Evolutionary conservation across 2,329 filamentous ascomycete genomes (phyloP).

Genomic region (Epichloe typhina): DNA sequence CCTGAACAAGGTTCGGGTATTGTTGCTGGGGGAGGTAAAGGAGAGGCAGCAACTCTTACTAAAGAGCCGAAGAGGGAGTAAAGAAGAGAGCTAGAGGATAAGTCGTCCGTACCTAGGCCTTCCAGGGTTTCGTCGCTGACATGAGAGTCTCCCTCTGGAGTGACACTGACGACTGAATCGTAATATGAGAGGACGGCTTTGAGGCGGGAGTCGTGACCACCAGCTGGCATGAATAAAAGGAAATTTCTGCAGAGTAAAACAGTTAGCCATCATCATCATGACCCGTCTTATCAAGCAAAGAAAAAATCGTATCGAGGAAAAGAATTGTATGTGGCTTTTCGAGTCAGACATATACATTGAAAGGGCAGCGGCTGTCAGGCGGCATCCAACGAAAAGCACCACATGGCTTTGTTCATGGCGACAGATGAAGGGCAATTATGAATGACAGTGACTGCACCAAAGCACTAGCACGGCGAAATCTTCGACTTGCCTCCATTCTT

Average conservation of each 20-base stretch:
- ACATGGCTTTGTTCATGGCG: conserved; percentile 10
- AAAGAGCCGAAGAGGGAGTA: conserved; percentile 65
- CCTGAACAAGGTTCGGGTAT: neutral
- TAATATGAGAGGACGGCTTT: conserved; percentile 84
- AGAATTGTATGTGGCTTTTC: neutral
- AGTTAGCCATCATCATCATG: conserved; percentile 4
- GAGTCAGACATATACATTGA: neutral
- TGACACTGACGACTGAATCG: conserved; percentile 76
- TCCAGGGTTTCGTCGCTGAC: conserved; percentile 84
- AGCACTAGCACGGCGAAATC: neutral
- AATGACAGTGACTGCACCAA: neutral
- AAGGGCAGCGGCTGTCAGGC: neutral
- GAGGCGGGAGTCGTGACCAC: conserved; percentile 54
- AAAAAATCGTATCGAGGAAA: neutral
- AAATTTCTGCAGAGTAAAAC: conserved; percentile 53
- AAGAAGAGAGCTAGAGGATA: conserved; percentile 40
- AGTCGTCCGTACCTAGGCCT: conserved; percentile 78
- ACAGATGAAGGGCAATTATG: conserved; percentile 3
- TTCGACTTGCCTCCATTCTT: conserved; percentile 84
- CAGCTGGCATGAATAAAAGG: conserved; percentile 68
- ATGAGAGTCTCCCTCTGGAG: conserved; percentile 80
- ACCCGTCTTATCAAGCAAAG: neutral
- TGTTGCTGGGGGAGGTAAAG: conserved; percentile 24
- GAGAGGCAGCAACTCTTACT: conserved; percentile 46
- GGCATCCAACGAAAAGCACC: conserved; percentile 3